Evolutionary conservation across 352 stramenopile species (phyloP), one percentile per base, ranked within the genome.

Genomic region (Labyrinthula sp.): DNA sequence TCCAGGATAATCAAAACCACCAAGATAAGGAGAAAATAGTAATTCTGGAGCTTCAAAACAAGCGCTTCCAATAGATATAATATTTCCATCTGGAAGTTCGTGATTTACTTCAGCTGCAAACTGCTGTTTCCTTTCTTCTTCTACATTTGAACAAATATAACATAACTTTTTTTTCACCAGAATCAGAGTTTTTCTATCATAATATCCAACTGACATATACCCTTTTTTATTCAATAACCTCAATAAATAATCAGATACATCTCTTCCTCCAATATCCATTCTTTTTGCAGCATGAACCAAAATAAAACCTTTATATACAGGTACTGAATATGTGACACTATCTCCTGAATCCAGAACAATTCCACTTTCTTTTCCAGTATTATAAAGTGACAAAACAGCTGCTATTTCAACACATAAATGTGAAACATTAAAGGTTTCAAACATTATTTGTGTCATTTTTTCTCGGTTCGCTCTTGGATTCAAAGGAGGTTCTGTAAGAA

Each of bases 401-500:
- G 85, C 68, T 66, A 35, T 76, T 62, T 49, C 48, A 22, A 64
- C 39, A 26, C 35, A 64, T 74, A 94, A 88, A 15, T 82, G 82
- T 12, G 86, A 86, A 33, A 94, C 81, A 62, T 92, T 93, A 66
- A 95, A 95, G 3, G 81, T 94, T 61, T 97, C 88, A 63, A 97
- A 95, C 76, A 95, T 93, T 64, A 95, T 92, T 71, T 95, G 79
- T 21, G 82, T 91, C 76, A 92, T 84, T 24, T 66, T 54, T 54
- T 87, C 75, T 28, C 77, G 61, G 60, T 85, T 81, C 14, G 73
- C 69, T 61, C 80, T 80, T 38, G 75, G 73, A 49, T 94, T 95
- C 4, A 95, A 62, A 0, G 85, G 83, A 20, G 82, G 71, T 67
- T 92, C 80, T 9, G 78, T 90, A 9, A 90, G 62, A 36, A 92